A percentile compares a stretch with the other conserved stretches of the same genome.
Evolutionary conservation across 257 asterid genomes (phyloP).

Genomic region (Scutellaria baicalensis): DNA sequence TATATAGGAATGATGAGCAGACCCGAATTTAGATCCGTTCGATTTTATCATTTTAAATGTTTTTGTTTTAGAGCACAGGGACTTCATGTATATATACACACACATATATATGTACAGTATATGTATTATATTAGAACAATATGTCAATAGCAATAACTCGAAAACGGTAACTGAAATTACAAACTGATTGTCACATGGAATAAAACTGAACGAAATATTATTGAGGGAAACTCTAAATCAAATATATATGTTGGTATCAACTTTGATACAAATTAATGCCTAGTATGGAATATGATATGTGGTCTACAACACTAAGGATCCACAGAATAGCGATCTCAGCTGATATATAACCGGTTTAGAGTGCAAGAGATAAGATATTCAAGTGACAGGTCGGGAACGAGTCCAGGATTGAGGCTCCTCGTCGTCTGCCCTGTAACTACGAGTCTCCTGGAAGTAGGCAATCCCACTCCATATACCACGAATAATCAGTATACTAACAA

Average conservation of each 20-base stretch:
- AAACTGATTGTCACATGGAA: too few species aligned
- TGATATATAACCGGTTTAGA: neutral
- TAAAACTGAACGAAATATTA: neutral
- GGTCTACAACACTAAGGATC: neutral
- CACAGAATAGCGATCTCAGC: neutral
- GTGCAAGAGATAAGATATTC: neutral
- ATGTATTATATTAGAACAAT: too few species aligned
- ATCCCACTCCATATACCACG: constrained; percentile 83
- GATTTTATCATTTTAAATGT: neutral
- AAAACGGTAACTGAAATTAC: too few species aligned
- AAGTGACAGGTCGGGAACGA: constrained; percentile 48
- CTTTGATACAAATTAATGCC: too few species aligned
- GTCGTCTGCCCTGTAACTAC: constrained; percentile 50
- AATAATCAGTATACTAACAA: constrained; percentile 62
- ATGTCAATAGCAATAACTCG: too few species aligned
- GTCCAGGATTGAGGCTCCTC: constrained; percentile 63
- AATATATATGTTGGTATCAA: too few species aligned
- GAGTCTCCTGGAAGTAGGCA: constrained; percentile 63
- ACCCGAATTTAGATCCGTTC: neutral
- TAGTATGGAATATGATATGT: neutral
- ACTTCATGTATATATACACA: neutral
- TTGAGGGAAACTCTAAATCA: neutral
- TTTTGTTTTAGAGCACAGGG: neutral
- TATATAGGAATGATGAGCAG: neutral
- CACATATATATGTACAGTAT: too few species aligned